A percentile compares a stretch with the other conserved stretches of the same genome.
Evolutionary conservation across 1,284 basidiomycete genomes (phyloP).

Genomic region (Puccinia horiana): DNA sequence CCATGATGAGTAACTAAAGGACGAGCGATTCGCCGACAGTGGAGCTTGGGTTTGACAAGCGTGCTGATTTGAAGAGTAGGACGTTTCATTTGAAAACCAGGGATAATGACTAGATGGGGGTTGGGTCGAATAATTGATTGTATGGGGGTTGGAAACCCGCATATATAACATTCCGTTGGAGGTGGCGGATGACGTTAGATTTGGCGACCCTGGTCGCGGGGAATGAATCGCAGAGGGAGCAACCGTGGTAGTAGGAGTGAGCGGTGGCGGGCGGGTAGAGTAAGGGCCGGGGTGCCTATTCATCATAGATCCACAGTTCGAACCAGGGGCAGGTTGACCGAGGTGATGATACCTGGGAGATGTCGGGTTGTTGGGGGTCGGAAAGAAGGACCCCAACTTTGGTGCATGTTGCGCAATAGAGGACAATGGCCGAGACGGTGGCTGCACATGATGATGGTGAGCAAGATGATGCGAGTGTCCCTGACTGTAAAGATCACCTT

Average conservation of each 20-base stretch:
- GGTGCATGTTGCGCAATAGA: slow-evolving; percentile 28
- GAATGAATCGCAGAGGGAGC: slow-evolving; percentile 16
- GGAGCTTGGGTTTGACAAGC: slow-evolving; percentile 3
- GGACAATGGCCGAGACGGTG: slow-evolving; percentile 22
- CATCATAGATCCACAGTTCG: slow-evolving; percentile 5
- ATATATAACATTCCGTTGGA: slow-evolving; percentile 29
- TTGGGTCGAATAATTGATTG: slow-evolving; percentile 11
- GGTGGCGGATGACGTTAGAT: background rate
- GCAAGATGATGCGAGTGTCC: slow-evolving; percentile 27
- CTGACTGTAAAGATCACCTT: slow-evolving; percentile 22
- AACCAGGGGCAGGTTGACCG: background rate
- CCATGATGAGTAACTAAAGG: slow-evolving; percentile 35
- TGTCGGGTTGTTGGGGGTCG: slow-evolving; percentile 18
- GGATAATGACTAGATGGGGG: slow-evolving; percentile 21
- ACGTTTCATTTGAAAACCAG: slow-evolving; percentile 28
- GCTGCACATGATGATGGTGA: slow-evolving; percentile 34
- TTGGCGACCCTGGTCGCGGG: slow-evolving; percentile 20
- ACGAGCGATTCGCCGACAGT: slow-evolving; percentile 22
- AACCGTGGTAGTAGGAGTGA: background rate
- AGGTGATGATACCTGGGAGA: slow-evolving; percentile 46
- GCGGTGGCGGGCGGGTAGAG: slow-evolving; percentile 8
- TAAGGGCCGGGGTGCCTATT: slow-evolving; percentile 19
- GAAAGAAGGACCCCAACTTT: slow-evolving; percentile 21
- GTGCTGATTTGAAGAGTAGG: slow-evolving; percentile 22
- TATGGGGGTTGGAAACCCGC: slow-evolving; percentile 25